phyloP scores from a whole-genome alignment of 2,329 filamentous ascomycete species.

The Monosporascus cannonballus region DNA sequence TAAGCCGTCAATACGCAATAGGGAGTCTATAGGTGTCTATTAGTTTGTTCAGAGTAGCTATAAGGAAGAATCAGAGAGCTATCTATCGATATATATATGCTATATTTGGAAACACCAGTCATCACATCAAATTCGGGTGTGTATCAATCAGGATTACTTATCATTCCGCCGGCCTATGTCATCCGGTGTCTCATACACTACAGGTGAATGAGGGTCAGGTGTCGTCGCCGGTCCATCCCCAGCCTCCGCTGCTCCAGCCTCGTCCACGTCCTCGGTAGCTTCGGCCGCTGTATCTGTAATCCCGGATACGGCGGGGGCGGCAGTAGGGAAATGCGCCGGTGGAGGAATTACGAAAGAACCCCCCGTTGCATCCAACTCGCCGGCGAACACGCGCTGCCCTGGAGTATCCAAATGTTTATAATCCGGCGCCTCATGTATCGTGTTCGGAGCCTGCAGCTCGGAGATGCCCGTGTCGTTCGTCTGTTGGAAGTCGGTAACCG shows the following conservation, averaged over 20 bases:
- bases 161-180: neutral
- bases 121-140: too few species aligned
- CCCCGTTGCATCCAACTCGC: constrained; percentile 4
- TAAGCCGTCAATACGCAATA: too few species aligned
- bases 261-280: neutral
- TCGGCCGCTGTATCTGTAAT: neutral
- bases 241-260: neutral
- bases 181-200: neutral
- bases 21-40: too few species aligned
- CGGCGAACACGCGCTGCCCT: neutral
- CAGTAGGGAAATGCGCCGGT: neutral
- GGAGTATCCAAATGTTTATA: neutral
- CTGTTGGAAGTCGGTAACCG: neutral
- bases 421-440: constrained; percentile 2
- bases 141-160: neutral
- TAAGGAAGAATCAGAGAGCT: too few species aligned
- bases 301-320: neutral
- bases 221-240: neutral
- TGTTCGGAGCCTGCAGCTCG: constrained; percentile 1
- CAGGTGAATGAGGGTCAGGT: neutral
- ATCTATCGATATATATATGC: too few species aligned
- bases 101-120: too few species aligned
- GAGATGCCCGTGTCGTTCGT: neutral
- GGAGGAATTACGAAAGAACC: constrained; percentile 1
- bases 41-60: too few species aligned